Conservation (phyloP, 2,329 filamentous ascomycete species). For the Cladosporium austrohemisphaericum region DNA sequence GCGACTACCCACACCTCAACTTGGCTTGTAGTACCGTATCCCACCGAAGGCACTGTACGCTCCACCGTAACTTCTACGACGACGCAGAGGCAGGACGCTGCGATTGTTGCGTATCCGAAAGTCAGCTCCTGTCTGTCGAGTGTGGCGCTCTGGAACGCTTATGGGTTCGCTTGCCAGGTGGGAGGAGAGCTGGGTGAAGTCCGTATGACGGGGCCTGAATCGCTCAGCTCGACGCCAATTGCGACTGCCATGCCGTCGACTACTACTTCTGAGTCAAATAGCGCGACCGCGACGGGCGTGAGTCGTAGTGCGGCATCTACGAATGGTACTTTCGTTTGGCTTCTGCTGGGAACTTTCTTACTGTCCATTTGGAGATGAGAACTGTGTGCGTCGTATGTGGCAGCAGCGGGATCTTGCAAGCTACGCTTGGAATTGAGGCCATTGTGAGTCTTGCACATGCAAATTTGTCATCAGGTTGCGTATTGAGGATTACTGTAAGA, state of each 20-base stretch:
- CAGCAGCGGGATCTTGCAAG: neutral
- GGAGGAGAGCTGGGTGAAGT: conserved; percentile 3
- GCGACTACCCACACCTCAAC: conserved; percentile 2
- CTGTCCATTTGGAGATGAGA: conserved; percentile 1
- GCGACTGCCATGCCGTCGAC: neutral
- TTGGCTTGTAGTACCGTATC: neutral
- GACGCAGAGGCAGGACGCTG: neutral
- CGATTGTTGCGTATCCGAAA: conserved; percentile 1
- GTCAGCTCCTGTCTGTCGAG: conserved; percentile 5
- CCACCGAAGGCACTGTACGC: conserved; percentile 2
- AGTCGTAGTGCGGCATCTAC: neutral
- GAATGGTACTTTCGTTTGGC: neutral
- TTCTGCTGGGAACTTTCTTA: neutral
- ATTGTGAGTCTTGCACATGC: too few species aligned
- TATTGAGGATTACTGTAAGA: too few species aligned
- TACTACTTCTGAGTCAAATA: neutral
- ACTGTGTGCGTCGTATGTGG: neutral
- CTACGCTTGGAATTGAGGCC: too few species aligned
- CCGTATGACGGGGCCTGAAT: neutral
- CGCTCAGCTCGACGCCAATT: neutral
- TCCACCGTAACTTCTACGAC: neutral
- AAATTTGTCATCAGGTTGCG: too few species aligned
- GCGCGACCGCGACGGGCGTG: neutral
- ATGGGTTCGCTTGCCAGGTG: neutral
- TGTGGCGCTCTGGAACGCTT: conserved; percentile 1